Evolutionary conservation across 148 eudicot species (phyloP).

Genomic region (Cornus suecica): DNA sequence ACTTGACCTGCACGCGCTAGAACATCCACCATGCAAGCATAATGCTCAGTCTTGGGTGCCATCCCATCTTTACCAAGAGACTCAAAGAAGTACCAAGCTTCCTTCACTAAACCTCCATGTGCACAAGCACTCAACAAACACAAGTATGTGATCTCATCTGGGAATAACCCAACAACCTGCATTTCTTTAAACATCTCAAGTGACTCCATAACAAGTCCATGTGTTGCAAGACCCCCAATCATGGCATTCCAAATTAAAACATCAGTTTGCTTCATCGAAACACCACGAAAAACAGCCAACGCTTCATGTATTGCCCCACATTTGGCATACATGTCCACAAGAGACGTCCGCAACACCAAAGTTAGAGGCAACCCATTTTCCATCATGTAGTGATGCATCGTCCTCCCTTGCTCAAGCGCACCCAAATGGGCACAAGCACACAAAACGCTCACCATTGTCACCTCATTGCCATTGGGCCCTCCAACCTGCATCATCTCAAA

Average conservation of each 20-base stretch:
- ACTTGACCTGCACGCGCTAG: slow-evolving; percentile 77
- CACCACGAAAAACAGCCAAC: slow-evolving; percentile 52
- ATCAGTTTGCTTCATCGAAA: slow-evolving; percentile 43
- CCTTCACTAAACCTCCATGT: slow-evolving; percentile 75
- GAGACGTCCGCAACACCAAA: slow-evolving; percentile 59
- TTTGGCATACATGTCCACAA: slow-evolving; percentile 92
- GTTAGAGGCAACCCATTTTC: slow-evolving; percentile 54
- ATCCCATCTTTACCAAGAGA: slow-evolving; percentile 42
- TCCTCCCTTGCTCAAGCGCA: slow-evolving; percentile 69
- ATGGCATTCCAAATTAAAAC: slow-evolving; percentile 80
- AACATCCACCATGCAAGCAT: slow-evolving; percentile 85
- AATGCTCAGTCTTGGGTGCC: slow-evolving; percentile 67
- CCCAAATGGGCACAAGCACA: slow-evolving; percentile 91
- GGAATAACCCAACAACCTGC: slow-evolving; percentile 42
- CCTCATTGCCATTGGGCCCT: slow-evolving; percentile 74
- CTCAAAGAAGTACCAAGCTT: slow-evolving; percentile 66
- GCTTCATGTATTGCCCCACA: slow-evolving; percentile 83
- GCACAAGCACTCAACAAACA: slow-evolving; percentile 77
- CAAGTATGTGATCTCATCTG: slow-evolving; percentile 80
- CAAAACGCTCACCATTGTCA: slow-evolving; percentile 87
- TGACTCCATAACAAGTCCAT: slow-evolving; percentile 57
- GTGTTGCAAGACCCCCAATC: slow-evolving; percentile 87
- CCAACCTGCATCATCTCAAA: slow-evolving; percentile 52
- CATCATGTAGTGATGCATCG: slow-evolving; percentile 50
- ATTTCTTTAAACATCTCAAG: slow-evolving; percentile 56